Evolutionary conservation across 257 asterid species (phyloP).

Genomic region (Ophiorrhiza pumila): DNA sequence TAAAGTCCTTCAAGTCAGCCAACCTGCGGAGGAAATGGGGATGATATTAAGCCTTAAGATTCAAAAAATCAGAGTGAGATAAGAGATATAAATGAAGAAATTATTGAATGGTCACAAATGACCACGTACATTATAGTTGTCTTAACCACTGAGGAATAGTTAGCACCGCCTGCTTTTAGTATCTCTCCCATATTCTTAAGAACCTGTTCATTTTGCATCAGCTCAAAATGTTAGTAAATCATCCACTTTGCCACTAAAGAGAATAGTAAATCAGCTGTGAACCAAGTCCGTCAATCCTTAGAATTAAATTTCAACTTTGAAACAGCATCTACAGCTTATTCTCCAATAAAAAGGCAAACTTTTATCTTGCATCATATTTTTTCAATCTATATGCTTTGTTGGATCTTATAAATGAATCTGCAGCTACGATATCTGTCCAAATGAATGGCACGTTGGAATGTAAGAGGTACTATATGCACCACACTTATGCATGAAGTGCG

Average conservation of each 20-base stretch:
- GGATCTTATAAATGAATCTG: background rate
- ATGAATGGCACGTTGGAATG: background rate
- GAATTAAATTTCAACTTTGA: background rate
- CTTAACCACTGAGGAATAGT: slow-evolving; percentile 94
- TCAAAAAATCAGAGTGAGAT: slow-evolving; percentile 11
- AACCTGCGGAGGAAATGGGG: slow-evolving; percentile 46
- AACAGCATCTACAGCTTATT: background rate
- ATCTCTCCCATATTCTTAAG: slow-evolving; percentile 97
- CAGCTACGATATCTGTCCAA: background rate
- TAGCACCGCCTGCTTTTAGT: slow-evolving; percentile 86
- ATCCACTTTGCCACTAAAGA: background rate
- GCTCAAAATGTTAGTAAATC: slow-evolving; percentile 12
- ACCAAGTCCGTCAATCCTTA: background rate
- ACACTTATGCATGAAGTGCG: background rate
- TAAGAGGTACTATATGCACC: background rate
- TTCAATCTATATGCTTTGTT: background rate
- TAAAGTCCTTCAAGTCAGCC: slow-evolving; percentile 97
- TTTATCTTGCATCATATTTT: background rate
- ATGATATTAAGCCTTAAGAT: slow-evolving; percentile 11
- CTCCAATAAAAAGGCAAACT: background rate
- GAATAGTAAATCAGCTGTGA: background rate
- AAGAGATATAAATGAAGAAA: background rate
- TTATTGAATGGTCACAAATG: slow-evolving; percentile 6
- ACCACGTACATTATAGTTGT: slow-evolving; percentile 84
- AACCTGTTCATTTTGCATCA: slow-evolving; percentile 44